Evolutionary conservation across 2,329 filamentous ascomycete species (phyloP), one percentile per base, ranked within the genome.

Genomic region (Pseudocercospora fuligena): DNA sequence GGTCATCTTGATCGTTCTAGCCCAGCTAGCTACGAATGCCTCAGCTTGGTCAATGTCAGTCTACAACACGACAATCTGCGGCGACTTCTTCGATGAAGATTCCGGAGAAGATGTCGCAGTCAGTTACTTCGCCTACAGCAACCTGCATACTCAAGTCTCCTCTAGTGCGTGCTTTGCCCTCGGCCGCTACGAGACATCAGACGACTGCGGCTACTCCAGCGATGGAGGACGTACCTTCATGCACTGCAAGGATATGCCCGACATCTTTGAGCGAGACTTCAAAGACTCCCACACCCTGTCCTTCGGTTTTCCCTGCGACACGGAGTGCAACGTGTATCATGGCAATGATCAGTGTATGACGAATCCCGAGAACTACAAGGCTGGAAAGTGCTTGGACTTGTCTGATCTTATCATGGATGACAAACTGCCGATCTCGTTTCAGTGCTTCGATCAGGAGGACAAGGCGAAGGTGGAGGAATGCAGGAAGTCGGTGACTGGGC

Each of bases 1-100:
- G 23, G 21, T 25, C 9, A 4, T 46, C 11, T 11, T 60, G 9
- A 2, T 46, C 8, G 58, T 23, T 29, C 33, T 47, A 2, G 5
- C 16, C 5, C 29, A n/a, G 16, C 27, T 25, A 4, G 14, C 11
- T 27, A 29, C 16, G 40, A 43, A 16, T 19, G 1, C 25, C 46
- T 29, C 46, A 8, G 60, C 60, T n/a, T 61, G 60, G 60, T 49
- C 46, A 3, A 14, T 61, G n/a, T n/a, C 60, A 4, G 40, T 61
- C 60, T 53, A 61, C 27, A 27, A 61, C 12, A 51, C 36, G 8
- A 49, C 36, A 12, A 40, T 51, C 60, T 61, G 60, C 46, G 25
- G 51, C 14, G 51, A 56, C 16, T 56, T 27, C 12, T 27, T 16
- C 25, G 51, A 56, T 11, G 51, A 56, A n/a, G 4, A 16, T 8